Percentiles rank a stretch among this genome's conserved stretches.
Conservation (phyloP, 192 early-diverging fungal species). For the Backusella westeae region DNA sequence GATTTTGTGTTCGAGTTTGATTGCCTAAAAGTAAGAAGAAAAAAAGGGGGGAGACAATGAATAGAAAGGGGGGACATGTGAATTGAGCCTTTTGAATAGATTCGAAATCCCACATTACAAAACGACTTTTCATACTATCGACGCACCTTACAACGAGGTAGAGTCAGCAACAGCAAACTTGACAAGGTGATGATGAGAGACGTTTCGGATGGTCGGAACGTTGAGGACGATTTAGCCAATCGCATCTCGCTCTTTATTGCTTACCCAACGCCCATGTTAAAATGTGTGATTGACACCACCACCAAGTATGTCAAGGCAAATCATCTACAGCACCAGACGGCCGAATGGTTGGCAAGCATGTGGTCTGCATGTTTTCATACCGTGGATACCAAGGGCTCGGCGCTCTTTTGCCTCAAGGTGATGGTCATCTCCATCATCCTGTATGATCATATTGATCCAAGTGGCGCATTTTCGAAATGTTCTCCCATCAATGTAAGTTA, state of each 20-base stretch:
- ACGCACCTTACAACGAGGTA: constrained; percentile 75
- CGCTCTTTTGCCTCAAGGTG: constrained; percentile 75
- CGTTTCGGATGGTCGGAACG: constrained; percentile 44
- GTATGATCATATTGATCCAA: constrained; percentile 84
- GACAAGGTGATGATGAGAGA: too few relatives aligned
- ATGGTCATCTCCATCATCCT: constrained; percentile 84
- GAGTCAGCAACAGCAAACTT: neutral
- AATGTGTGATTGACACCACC: constrained; percentile 75
- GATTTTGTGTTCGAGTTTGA: constrained; percentile 91
- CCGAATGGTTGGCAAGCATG: constrained; percentile 70
- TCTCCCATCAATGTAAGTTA: constrained; percentile 77
- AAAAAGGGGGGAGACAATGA: too few relatives aligned
- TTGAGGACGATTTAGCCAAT: constrained; percentile 82
- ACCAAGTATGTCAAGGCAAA: constrained; percentile 56
- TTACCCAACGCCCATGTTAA: constrained; percentile 88
- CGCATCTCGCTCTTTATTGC: constrained; percentile 94
- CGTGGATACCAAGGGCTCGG: constrained; percentile 36
- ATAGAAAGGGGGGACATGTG: too few relatives aligned
- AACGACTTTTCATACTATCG: constrained; percentile 98
- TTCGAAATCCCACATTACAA: constrained; percentile 53
- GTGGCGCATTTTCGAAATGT: constrained; percentile 69
- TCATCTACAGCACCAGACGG: constrained; percentile 33
- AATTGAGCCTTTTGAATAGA: neutral
- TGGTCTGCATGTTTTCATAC: constrained; percentile 70
- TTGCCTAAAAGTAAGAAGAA: constrained; percentile 74